A percentile compares a stretch with the other conserved stretches of the same genome.
phyloP scores from a whole-genome alignment of 73 alveolate species.

The Paramecium tetraurelia region DNA sequence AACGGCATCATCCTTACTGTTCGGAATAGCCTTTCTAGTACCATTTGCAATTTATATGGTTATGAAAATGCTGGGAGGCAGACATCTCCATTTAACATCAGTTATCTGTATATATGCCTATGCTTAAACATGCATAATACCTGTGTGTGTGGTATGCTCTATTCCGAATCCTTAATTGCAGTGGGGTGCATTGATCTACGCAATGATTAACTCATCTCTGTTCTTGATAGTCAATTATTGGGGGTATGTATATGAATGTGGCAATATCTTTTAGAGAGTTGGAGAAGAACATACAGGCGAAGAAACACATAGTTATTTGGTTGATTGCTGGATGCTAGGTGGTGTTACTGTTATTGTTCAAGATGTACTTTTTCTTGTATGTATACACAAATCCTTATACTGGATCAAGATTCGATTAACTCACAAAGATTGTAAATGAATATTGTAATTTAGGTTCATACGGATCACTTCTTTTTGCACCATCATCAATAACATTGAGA shows the following conservation, averaged over 20 bases:
- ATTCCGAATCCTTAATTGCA: slow-evolving; percentile 73
- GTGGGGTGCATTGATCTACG: slow-evolving; percentile 71
- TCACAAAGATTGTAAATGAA: not conserved
- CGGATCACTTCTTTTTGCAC: not conserved
- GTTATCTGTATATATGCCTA: slow-evolving; percentile 74
- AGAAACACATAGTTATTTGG: slow-evolving; percentile 72
- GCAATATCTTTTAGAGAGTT: slow-evolving; percentile 48
- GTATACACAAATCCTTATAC: slow-evolving; percentile 37
- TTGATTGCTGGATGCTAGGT: slow-evolving; percentile 69
- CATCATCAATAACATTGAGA: not conserved
- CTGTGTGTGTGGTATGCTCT: slow-evolving; percentile 67
- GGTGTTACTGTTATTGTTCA: slow-evolving; percentile 66
- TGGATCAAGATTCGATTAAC: not conserved
- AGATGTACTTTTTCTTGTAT: slow-evolving; percentile 67
- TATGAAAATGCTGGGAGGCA: slow-evolving; percentile 75
- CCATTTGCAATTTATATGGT: slow-evolving; percentile 70
- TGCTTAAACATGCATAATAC: slow-evolving; percentile 72
- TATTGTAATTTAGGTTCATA: not conserved
- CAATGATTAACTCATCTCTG: slow-evolving; percentile 66
- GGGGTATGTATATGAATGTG: not conserved
- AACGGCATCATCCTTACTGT: slow-evolving; percentile 68
- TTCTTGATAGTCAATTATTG: slow-evolving; percentile 73
- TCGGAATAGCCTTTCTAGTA: slow-evolving; percentile 73
- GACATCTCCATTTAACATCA: slow-evolving; percentile 62
- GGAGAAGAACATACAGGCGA: slow-evolving; percentile 70